These are phyloP conservation scores for Fistulina hepatica DNA, from an alignment of 1,284 basidiomycete species.

Conservation along the genomic window DNA sequence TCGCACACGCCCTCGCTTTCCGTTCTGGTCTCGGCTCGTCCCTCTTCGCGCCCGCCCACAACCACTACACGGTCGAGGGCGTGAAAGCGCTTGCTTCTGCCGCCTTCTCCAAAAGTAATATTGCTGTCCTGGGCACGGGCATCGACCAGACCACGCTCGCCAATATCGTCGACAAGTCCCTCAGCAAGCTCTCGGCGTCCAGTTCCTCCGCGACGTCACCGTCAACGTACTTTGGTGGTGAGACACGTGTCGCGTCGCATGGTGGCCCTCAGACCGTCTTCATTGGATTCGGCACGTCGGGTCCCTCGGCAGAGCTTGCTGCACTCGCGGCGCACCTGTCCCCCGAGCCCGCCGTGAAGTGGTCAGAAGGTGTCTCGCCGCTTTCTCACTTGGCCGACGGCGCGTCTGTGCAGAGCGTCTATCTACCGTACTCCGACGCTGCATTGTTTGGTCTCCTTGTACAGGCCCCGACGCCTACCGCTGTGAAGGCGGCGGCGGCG, in stretches of 20 bases:
- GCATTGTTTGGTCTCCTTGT: conserved; percentile 75
- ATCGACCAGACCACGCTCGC: conserved; percentile 64
- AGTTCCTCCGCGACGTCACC: conserved; percentile 29
- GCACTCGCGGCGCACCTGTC: conserved; percentile 73
- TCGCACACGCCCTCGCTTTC: conserved; percentile 85
- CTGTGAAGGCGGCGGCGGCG: conserved; percentile 56
- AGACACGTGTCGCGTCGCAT: conserved; percentile 60
- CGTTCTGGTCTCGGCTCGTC: conserved; percentile 83
- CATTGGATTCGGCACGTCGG: conserved; percentile 68
- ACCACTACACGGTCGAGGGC: conserved; percentile 52
- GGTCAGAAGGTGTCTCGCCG: conserved; percentile 66
- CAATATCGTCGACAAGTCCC: conserved; percentile 61
- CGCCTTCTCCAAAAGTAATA: conserved; percentile 67
- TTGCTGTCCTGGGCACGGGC: conserved; percentile 80
- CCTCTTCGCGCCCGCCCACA: conserved; percentile 69
- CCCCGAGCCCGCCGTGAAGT: conserved; percentile 69
- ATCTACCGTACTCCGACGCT: conserved; percentile 84
- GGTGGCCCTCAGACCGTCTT: conserved; percentile 65
- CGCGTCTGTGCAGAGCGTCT: conserved; percentile 57
- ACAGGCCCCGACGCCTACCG: conserved; percentile 45
- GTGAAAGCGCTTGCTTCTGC: conserved; percentile 64
- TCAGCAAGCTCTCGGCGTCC: conserved; percentile 38
- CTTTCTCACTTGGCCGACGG: conserved; percentile 43
- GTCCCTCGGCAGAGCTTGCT: conserved; percentile 57
- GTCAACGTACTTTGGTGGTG: conserved; percentile 75